Base-by-base conservation (phyloP, 2,329 filamentous ascomycete species). In the Annulohypoxylon truncatum region DNA sequence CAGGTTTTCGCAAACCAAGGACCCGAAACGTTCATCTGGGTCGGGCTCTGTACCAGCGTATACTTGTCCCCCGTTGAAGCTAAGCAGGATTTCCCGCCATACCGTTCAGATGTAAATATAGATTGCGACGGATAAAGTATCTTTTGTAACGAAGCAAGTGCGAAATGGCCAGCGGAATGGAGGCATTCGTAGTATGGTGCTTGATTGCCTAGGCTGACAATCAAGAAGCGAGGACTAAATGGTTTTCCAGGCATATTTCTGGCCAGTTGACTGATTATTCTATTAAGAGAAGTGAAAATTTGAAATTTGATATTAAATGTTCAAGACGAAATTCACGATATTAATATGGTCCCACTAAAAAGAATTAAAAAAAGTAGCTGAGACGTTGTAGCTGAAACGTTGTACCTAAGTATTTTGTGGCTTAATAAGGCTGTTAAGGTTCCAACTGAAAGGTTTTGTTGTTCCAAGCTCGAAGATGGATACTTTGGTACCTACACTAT, bases 181-280 rank as follows among this genome's bases (percentile, higher is more conserved):
- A 95, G 89, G 18, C 92, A 96, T 68, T 90, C 85, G 70, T 87
- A 86, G 79, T 95, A 94, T 1, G 88, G 82, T 5, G 86, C 83
- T 5, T 92, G 93, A 73, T 98, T 98, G 71, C 96, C 96, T 68
- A 99, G 86, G 67, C 93, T 96, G 81, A 94, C 87, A 73, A 98
- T 84, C 61, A 98, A 87, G 72, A 97, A 88, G 38, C 85, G 86
- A 47, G 81, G 76, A n/a, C 72, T 69, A 22, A 71, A 72, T 67
- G 72, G 51, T 26, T 54, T 8, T 15, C 53, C n/a, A 31, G 29
- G 71, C 68, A 72, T 58, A 33, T 44, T 10, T 28, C 50, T 26
- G 48, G 26, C 35, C 29, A 53, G 15, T 31, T n/a, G n/a, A n/a
- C n/a, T n/a, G n/a, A n/a, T n/a, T n/a, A n/a, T n/a, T n/a, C n/a